Base-by-base conservation (phyloP, 257 asterid genomes). In the Nicotiana attenuata region DNA sequence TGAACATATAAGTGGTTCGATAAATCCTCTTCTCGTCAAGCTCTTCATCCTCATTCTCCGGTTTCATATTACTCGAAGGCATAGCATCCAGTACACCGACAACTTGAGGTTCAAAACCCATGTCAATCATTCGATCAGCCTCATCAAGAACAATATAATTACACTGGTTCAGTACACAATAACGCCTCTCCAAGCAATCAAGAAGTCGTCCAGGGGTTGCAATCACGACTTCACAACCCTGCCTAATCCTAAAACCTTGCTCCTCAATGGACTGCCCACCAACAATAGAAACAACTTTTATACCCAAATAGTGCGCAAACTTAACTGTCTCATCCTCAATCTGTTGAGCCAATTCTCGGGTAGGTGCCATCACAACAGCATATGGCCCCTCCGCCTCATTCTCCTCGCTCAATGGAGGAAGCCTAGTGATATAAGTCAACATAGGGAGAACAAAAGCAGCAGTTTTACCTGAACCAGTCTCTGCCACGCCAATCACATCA, bases 71-170 rank as follows among this genome's bases (percentile, higher is more conserved):
- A 82, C 93, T 90, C 28, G 91, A 90, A 84, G 93, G 93, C 93
- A 90, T 90, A 59, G 92, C 93, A 71, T 90, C 93, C 5, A 90
- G 60, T 4, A 90, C 92, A 41, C 92, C 92, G 22, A 89, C 88
- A 65, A 90, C 93, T 85, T 91, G 94, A 14, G 92, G 91, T 73
- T 91, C 94, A 77, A 91, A 91, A 66, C 93, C 93, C 94, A 91
- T 89, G 77, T 91, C 94, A 73, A 91, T 91, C 95, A 91, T 91
- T 7, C 95, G 88, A 55, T 91, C 78, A 22, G 78, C 78, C 29
- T 71, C 78, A 71, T 71, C 78, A 71, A 90, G 93, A 80, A 90
- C 92, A 5, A 90, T 89, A 75, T 89, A 90, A 53, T 89, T 89
- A 81, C 93, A 89, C 86, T 87, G 93, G 88, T 90, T 90, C 50